Base-by-base conservation (phyloP, 2,329 filamentous ascomycete species). In the Aspergillus calidoustus region DNA sequence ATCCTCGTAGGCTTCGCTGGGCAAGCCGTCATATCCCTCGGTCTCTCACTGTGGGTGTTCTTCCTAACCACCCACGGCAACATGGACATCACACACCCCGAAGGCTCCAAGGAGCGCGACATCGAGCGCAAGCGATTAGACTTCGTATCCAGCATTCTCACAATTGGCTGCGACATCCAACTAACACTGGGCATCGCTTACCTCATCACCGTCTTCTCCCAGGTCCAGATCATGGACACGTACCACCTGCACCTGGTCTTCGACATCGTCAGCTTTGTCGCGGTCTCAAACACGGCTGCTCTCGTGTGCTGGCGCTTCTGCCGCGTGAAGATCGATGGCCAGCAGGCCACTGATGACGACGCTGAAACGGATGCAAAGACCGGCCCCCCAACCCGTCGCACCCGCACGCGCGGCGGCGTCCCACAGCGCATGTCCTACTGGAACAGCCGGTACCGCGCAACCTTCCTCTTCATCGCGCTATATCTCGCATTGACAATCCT, bases 111-210 rank as follows among this genome's bases (percentile, higher is more conserved):
- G 13, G 68, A 71, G 59, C 68, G 66, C 57, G 66, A 57, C 22
- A 68, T 72, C 50, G 70, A 74, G 62, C 68, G 66, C 58, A 74
- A 73, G 64, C 69, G 73, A 19, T 64, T 76, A 23, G 66, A 72
- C 30, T 71, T 73, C 38, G 68, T 76, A 28, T 71, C 71, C 1
- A 68, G 71, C 23, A 74, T 76, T n/a, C 67, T 76, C 31, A 75
- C 76, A 72, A 63, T 72, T 1, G 73, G 74, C 19, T 75, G 73
- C 23, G 72, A 76, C 47, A 66, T 76, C 54, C 74, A 76, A 61
- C 68, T 73, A 61, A 64, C 73, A 15, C 66, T 73, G 2, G 73
- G 73, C 44, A 66, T 68, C n/a, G 72, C 72, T n/a, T 71, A 72
- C 50, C 68, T 76, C 63, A 66, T 74, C 43, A 74, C 71, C 9